Evolutionary conservation across 352 stramenopile genomes (phyloP).

Genomic region (Phytophthora aleatoria): DNA sequence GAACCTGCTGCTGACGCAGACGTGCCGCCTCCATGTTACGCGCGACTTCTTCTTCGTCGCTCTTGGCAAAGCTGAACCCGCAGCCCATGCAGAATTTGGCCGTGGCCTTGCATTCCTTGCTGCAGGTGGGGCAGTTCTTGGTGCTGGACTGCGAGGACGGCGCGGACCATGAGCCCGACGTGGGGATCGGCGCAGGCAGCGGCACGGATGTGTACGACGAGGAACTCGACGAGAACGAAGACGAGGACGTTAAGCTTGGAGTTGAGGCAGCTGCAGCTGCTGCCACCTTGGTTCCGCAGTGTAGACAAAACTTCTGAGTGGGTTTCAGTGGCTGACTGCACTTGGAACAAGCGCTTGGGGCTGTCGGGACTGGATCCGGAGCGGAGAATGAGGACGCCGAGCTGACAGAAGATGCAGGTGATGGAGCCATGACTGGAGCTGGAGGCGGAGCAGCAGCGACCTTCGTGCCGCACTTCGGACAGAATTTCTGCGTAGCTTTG

Average conservation of each 20-base stretch:
- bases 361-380: slow-evolving; percentile 15
- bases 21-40: slow-evolving; percentile 73
- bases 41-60: slow-evolving; percentile 79
- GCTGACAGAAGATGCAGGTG: slow-evolving; percentile 35
- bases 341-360: slow-evolving; percentile 37
- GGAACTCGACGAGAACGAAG: slow-evolving; percentile 30
- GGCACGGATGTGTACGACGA: slow-evolving; percentile 50
- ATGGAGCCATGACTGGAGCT: slow-evolving; percentile 19
- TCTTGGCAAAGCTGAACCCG: slow-evolving; percentile 78
- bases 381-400: slow-evolving; percentile 37
- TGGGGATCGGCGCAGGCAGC: slow-evolving; percentile 64
- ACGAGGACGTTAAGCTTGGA: slow-evolving; percentile 30
- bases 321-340: slow-evolving; percentile 63
- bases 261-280: slow-evolving; percentile 28
- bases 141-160: slow-evolving; percentile 41
- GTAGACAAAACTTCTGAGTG: slow-evolving; percentile 77
- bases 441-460: slow-evolving; percentile 17
- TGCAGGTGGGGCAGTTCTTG: slow-evolving; percentile 71
- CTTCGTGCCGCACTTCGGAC: slow-evolving; percentile 68
- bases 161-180: slow-evolving; percentile 41
- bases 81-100: slow-evolving; percentile 86
- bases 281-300: slow-evolving; percentile 70
- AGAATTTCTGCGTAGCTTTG: slow-evolving; percentile 82
- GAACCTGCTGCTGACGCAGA: slow-evolving; percentile 47
- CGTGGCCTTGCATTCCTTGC: slow-evolving; percentile 71